Base-by-base conservation (phyloP, 495 filamentous ascomycete species). In the Cercophora samala region DNA sequence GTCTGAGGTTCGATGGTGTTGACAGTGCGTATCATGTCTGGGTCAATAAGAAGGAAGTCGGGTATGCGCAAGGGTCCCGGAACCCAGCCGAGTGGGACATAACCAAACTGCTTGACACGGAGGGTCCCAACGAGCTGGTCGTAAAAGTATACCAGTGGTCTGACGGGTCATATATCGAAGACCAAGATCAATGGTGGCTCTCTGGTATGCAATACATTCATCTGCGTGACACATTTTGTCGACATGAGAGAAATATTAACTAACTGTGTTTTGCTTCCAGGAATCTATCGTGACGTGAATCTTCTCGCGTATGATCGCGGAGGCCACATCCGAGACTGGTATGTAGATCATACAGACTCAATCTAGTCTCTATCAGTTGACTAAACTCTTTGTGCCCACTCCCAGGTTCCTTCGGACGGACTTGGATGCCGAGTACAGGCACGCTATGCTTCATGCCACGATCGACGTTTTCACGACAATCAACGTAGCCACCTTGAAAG, bases 11-110 rank as follows among this genome's bases (percentile, higher is more conserved):
- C 63, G 88, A 90, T 26, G 88, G 88, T 18, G 88, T 90, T 0
- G 88, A 89, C 68, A 87, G 86, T 66, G 85, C 88, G 8, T 90
- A 87, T 69, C 85, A 89, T 68, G 71, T 90, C 46, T 89, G 84
- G 82, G 76, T 90, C 18, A 90, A 90, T 62, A 82, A 82, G 0
- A 73, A 77, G 9, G 73, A 82, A 53, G 77, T 89, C 8, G 88
- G 88, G 42, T 90, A 90, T 68, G 82, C 83, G 17, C 87, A 90
- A 70, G 88, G 88, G 0, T 84, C 85, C 21, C 77, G 88, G 53
- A 90, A 89, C 69, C 78, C 88, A 4, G 76, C 85, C 17, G 88
- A 90, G 65, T 89, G 87, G 60, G 87, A 90, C 67, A 73, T 90
- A 24, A 84, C 85, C 0, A 63, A 70, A 1, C 71, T 79, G 29